Conservation (phyloP, 2,329 filamentous ascomycete species). For the Didymellaceae sp. region DNA sequence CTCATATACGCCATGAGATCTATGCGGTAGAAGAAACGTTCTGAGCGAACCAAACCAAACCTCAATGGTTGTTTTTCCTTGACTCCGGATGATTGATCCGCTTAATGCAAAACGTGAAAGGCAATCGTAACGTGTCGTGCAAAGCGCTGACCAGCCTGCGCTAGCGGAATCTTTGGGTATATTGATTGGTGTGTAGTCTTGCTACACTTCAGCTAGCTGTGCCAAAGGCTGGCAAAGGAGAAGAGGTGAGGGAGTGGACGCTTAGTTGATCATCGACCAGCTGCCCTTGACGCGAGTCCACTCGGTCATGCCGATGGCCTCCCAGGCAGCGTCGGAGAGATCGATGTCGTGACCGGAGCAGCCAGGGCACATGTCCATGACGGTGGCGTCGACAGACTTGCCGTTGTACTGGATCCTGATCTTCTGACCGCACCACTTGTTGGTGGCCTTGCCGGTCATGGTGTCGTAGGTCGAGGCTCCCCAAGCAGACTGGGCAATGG, state of each 20-base stretch:
- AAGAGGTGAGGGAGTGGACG: constrained; percentile 17
- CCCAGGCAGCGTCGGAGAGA: constrained; percentile 41
- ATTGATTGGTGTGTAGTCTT: constrained; percentile 28
- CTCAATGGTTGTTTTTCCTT: constrained; percentile 25
- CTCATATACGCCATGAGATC: constrained; percentile 33
- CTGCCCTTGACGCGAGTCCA: constrained; percentile 34
- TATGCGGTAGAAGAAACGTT: constrained; percentile 16
- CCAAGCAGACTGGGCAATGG: constrained; percentile 37
- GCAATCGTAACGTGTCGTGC: constrained; percentile 45
- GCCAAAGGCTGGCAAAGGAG: constrained; percentile 30
- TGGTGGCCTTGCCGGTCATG: constrained; percentile 41
- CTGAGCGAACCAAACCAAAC: constrained; percentile 22
- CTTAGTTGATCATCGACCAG: constrained; percentile 35
- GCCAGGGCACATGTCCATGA: constrained; percentile 47
- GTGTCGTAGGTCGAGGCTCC: constrained; percentile 40
- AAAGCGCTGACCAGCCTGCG: constrained; percentile 51
- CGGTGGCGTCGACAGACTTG: constrained; percentile 33
- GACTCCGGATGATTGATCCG: constrained; percentile 33
- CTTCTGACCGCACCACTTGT: constrained; percentile 45
- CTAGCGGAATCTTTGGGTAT: constrained; percentile 46
- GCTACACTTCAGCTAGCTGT: constrained; percentile 23
- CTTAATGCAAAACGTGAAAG: constrained; percentile 30
- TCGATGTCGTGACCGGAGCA: constrained; percentile 41
- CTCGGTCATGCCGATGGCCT: constrained; percentile 30
- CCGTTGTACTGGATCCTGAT: constrained; percentile 42